Percentiles rank a stretch among this genome's conserved stretches.
Evolutionary conservation across 805 yeast species (phyloP).

Genomic region (Debaryomyces tyrocola): DNA sequence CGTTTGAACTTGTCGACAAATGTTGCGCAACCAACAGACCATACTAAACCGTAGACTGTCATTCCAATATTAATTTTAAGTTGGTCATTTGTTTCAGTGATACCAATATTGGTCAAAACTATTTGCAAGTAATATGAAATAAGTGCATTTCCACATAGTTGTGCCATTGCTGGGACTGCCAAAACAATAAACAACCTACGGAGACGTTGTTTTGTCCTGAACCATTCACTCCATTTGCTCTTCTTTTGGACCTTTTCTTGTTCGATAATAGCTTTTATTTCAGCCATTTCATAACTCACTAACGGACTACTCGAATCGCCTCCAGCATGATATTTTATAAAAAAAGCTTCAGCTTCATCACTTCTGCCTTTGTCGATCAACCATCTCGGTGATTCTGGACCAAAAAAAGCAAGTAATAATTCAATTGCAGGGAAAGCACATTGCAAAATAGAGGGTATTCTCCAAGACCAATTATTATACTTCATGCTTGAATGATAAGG

Average conservation of each 20-base stretch:
- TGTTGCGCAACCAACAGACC: neutral
- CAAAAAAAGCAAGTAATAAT: slow-evolving; percentile 34
- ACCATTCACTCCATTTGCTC: neutral
- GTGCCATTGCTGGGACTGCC: slow-evolving; percentile 35
- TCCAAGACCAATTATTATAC: slow-evolving; percentile 56
- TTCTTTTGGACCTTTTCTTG: neutral
- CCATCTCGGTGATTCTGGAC: slow-evolving; percentile 54
- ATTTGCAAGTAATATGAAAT: slow-evolving; percentile 29
- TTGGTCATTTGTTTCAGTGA: slow-evolving; percentile 7
- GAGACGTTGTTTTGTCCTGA: neutral
- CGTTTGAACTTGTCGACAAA: neutral
- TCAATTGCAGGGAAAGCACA: slow-evolving; percentile 48
- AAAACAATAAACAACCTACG: slow-evolving; percentile 7
- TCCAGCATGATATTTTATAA: slow-evolving; percentile 30
- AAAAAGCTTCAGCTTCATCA: slow-evolving; percentile 24
- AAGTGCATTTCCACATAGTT: slow-evolving; percentile 48
- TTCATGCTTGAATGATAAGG: slow-evolving; percentile 58
- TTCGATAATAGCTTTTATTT: slow-evolving; percentile 3
- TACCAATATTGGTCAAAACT: slow-evolving; percentile 14
- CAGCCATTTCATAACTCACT: slow-evolving; percentile 20
- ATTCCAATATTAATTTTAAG: slow-evolving; percentile 3
- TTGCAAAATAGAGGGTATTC: slow-evolving; percentile 51
- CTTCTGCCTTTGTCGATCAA: slow-evolving; percentile 32
- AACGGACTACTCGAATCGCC: slow-evolving; percentile 9
- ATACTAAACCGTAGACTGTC: neutral